A percentile compares a stretch with the other conserved stretches of the same genome.
phyloP scores from a whole-genome alignment of 352 stramenopile genomes.

The Phytophthora cactorum region DNA sequence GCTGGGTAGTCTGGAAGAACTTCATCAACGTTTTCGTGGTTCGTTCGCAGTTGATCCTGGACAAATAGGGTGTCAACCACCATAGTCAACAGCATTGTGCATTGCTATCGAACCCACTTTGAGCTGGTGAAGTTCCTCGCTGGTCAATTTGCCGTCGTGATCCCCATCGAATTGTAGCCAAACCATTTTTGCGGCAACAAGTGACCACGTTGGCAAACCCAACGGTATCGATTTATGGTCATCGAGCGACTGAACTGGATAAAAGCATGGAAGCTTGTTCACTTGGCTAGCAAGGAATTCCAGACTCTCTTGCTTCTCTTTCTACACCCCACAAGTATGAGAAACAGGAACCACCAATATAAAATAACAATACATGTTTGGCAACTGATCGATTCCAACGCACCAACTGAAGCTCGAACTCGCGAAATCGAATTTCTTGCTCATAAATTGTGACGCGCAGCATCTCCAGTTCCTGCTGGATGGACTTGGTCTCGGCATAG shows the following conservation, averaged over 20 bases:
- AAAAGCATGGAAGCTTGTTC: slow-evolving; percentile 36
- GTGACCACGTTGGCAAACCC: slow-evolving; percentile 37
- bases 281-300: slow-evolving; percentile 49
- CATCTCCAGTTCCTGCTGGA: slow-evolving; percentile 63
- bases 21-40: slow-evolving; percentile 35
- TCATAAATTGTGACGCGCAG: slow-evolving; percentile 67
- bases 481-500: slow-evolving; percentile 56
- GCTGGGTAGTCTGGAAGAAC: slow-evolving; percentile 19
- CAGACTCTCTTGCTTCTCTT: slow-evolving; percentile 61
- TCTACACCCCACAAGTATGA: slow-evolving; percentile 36
- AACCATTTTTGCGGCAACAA: slow-evolving; percentile 46
- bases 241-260: background rate
- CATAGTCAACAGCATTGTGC: background rate
- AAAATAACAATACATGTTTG: background rate
- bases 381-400: slow-evolving; percentile 1
- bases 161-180: slow-evolving; percentile 46
- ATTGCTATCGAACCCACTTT: slow-evolving; percentile 38
- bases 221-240: slow-evolving; percentile 5
- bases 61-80: background rate
- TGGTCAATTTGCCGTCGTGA: slow-evolving; percentile 33
- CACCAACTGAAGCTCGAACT: slow-evolving; percentile 60
- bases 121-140: slow-evolving; percentile 39
- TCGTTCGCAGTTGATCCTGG: slow-evolving; percentile 35
- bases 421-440: slow-evolving; percentile 57
- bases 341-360: background rate